Conservation (phyloP, 768 basidiomycete genomes). For the Tylopilus cervinicoccineus region DNA sequence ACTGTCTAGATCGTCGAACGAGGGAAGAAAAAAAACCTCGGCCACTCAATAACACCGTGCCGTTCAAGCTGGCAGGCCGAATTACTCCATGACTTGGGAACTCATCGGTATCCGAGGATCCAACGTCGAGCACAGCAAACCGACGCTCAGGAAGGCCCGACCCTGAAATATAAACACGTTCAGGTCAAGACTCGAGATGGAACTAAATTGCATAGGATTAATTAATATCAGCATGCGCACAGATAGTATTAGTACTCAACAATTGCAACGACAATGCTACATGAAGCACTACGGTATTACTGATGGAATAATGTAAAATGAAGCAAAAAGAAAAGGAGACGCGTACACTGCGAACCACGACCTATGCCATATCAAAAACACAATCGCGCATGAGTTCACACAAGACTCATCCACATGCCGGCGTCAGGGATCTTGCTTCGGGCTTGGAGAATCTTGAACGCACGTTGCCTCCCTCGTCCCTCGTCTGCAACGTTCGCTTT, state of each 20-base stretch:
- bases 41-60: too few relatives aligned
- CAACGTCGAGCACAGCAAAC: not conserved
- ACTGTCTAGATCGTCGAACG: too few relatives aligned
- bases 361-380: slow-evolving; percentile 9
- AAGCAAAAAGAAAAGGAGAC: slow-evolving; percentile 5
- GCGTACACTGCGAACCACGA: slow-evolving; percentile 8
- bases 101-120: not conserved
- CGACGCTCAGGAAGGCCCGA: not conserved
- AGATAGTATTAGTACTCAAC: slow-evolving; percentile 14
- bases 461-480: slow-evolving; percentile 52
- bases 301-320: slow-evolving; percentile 31
- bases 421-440: slow-evolving; percentile 63
- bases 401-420: slow-evolving; percentile 83
- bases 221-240: slow-evolving; percentile 13
- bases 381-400: slow-evolving; percentile 25
- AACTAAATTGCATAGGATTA: not conserved
- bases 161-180: not conserved
- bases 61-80: not conserved
- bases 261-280: slow-evolving; percentile 26
- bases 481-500: slow-evolving; percentile 21
- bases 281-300: slow-evolving; percentile 31
- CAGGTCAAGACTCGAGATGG: not conserved
- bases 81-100: too few relatives aligned
- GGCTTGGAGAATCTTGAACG: slow-evolving; percentile 66
- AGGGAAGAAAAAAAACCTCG: too few relatives aligned